Conservation (phyloP, 1,139 yeast species). For the Hyphopichia pseudoburtonii region DNA sequence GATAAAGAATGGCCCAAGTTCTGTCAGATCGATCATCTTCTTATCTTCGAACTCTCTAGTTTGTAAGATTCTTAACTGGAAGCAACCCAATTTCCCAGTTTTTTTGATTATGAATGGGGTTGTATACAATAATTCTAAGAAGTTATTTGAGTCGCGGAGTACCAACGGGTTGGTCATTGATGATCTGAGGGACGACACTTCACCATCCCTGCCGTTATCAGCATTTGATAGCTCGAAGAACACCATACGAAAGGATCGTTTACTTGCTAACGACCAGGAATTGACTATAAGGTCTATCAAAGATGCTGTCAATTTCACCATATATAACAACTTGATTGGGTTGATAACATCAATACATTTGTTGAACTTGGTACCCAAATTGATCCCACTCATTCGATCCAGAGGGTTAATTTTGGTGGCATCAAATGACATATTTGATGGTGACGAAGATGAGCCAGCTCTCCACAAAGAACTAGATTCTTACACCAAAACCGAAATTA, state of each 20-base stretch:
- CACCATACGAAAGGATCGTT: conserved; percentile 27
- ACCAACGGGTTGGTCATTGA: conserved; percentile 43
- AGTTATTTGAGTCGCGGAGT: conserved; percentile 39
- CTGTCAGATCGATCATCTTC: conserved; percentile 67
- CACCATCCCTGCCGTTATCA: conserved; percentile 5
- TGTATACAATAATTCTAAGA: conserved; percentile 30
- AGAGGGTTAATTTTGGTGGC: conserved; percentile 85
- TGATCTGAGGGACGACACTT: conserved; percentile 8
- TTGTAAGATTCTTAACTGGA: conserved; percentile 94
- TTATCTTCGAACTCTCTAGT: conserved; percentile 84
- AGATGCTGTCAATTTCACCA: conserved; percentile 65
- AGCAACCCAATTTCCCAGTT: conserved; percentile 96
- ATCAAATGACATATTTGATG: conserved; percentile 37
- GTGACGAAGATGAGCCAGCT: conserved; percentile 29
- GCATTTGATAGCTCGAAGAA: conserved; percentile 1
- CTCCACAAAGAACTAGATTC: conserved; percentile 41
- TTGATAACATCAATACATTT: conserved; percentile 73
- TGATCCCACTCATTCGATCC: conserved; percentile 73
- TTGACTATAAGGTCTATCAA: conserved; percentile 45
- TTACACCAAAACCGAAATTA: conserved; percentile 56
- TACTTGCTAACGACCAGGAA: conserved; percentile 30
- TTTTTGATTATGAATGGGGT: conserved; percentile 78
- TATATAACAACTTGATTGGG: conserved; percentile 81
- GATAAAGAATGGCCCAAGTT: conserved; percentile 21
- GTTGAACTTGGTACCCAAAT: conserved; percentile 69